Evolutionary conservation across 2,329 filamentous ascomycete genomes (phyloP).

Genomic region (Pseudocercospora musae): DNA sequence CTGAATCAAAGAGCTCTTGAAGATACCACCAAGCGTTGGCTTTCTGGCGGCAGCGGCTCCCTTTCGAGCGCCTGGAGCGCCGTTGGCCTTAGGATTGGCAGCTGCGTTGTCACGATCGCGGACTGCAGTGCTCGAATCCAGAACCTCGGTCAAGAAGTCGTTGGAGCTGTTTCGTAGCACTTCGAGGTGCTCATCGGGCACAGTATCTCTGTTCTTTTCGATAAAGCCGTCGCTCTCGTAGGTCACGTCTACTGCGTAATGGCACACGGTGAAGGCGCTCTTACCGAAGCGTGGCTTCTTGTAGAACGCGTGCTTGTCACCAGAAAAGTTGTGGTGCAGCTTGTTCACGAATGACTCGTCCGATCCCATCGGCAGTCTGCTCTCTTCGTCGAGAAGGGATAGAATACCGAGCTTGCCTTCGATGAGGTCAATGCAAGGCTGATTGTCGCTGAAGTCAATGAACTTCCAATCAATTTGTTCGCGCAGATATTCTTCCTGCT

Average conservation of each 20-base stretch:
- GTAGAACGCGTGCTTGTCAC: slow-evolving; percentile 92
- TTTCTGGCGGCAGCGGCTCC: slow-evolving; percentile 92
- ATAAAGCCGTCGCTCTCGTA: slow-evolving; percentile 99
- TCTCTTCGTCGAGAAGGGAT: slow-evolving; percentile 92
- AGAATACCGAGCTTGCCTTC: slow-evolving; percentile 94
- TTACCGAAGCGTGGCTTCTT: slow-evolving; percentile 98
- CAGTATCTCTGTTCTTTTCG: slow-evolving; percentile 98
- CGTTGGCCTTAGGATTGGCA: slow-evolving; percentile 60
- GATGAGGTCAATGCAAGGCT: slow-evolving; percentile 97
- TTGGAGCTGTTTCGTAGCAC: slow-evolving; percentile 83
- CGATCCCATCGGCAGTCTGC: slow-evolving; percentile 90
- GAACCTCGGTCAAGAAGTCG: slow-evolving; percentile 75
- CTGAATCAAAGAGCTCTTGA: slow-evolving; percentile 97
- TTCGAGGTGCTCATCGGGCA: slow-evolving; percentile 96
- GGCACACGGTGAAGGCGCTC: slow-evolving; percentile 94
- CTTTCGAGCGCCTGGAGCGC: slow-evolving; percentile 73
- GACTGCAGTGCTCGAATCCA: slow-evolving; percentile 80
- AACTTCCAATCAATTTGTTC: slow-evolving; percentile 99
- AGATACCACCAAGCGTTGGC: slow-evolving; percentile 94
- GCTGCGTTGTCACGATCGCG: slow-evolving; percentile 77
- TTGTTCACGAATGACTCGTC: slow-evolving; percentile 97
- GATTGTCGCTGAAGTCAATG: slow-evolving; percentile 98
- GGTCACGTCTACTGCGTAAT: slow-evolving; percentile 96
- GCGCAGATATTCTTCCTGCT: slow-evolving; percentile 94
- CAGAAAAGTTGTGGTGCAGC: slow-evolving; percentile 86